A percentile compares a stretch with the other conserved stretches of the same genome.
Conservation (phyloP, 352 stramenopile species). For the Detonula confervacea region DNA sequence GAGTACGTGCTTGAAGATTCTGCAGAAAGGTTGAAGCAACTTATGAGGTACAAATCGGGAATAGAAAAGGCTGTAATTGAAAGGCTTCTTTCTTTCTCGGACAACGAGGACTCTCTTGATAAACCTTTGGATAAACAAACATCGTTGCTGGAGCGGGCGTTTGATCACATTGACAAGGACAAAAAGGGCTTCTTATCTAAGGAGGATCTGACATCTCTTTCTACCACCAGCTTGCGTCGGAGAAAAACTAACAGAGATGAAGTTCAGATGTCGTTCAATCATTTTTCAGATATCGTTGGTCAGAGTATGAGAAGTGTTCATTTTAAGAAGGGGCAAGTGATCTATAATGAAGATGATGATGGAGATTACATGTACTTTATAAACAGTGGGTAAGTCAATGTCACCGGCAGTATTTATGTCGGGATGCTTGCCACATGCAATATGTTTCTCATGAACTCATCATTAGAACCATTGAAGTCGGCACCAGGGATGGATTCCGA, state of each 20-base stretch:
- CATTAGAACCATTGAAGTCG: conserved; percentile 83
- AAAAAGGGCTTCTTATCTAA: conserved; percentile 72
- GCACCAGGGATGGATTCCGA: conserved; percentile 51
- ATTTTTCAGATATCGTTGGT: conserved; percentile 72
- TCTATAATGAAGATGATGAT: conserved; percentile 78
- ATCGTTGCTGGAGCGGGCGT: conserved; percentile 75
- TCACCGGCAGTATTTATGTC: no score
- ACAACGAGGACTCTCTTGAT: conserved; percentile 37
- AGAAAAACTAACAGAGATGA: conserved; percentile 41
- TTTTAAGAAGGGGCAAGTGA: conserved; percentile 73
- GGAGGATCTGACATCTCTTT: conserved; percentile 49
- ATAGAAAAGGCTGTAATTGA: conserved; percentile 63
- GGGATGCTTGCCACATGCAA: no score
- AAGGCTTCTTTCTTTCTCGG: conserved; percentile 63
- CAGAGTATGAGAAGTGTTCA: conserved; percentile 80
- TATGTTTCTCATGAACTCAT: no score
- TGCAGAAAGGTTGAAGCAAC: conserved; percentile 40
- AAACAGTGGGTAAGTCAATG: no score
- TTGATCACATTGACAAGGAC: conserved; percentile 74
- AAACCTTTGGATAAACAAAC: conserved; percentile 31
- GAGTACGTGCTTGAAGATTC: conserved; percentile 56
- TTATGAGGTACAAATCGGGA: conserved; percentile 50
- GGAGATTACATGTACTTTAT: conserved; percentile 86
- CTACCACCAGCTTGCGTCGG: conserved; percentile 20
- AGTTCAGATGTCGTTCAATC: conserved; percentile 64